Evolutionary conservation across 169 alveolate species (phyloP), one percentile per base, ranked within the genome.

Genomic region (Cryptosporidium xiaoi): DNA sequence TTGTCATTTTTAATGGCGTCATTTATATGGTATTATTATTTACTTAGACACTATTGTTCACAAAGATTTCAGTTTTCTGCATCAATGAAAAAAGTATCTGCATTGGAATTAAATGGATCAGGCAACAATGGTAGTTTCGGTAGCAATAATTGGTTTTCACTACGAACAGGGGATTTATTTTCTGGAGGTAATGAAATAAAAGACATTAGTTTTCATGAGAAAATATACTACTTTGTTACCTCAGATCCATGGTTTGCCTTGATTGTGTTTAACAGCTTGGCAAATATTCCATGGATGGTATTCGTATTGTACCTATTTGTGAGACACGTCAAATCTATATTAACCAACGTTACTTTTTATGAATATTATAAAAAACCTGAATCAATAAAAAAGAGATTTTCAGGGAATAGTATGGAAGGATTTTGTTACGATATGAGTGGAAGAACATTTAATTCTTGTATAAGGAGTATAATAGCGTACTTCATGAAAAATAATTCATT

Each of bases 261-360:
- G 4, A 77, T 77, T 24, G 56, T 77, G 87, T 56, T 77, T 50
- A 77, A 77, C 13, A 77, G 77, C n/a, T 44, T 77, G 10, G 55
- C 66, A 66, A 77, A 77, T 84, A 82, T 92, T 24, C 92, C 94
- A 24, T 90, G 95, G 90, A 89, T 92, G 82, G 83, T 89, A 51
- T 95, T 95, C 65, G 95, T 90, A 34, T 82, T 91, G 20, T 94
- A 94, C 71, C 94, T 95, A 40, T 89, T 92, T 62, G 77, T 92
- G 15, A 91, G 97, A 24, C 93, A 93, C 55, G 55, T 93, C 31
- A 83, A 96, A 64, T 92, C 96, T 56, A 94, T 95, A 85, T 16
- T 93, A 55, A 92, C 97, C 53, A 94, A 95, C 82, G 95, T 95
- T 34, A 95, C 97, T n/a, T 95, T 91, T 93, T 95, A 95, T 82